Percentiles rank a stretch among this genome's conserved stretches.
These are phyloP conservation scores for Camelina sativa DNA, from an alignment of 345 rosid species.

Conservation along the genomic window DNA sequence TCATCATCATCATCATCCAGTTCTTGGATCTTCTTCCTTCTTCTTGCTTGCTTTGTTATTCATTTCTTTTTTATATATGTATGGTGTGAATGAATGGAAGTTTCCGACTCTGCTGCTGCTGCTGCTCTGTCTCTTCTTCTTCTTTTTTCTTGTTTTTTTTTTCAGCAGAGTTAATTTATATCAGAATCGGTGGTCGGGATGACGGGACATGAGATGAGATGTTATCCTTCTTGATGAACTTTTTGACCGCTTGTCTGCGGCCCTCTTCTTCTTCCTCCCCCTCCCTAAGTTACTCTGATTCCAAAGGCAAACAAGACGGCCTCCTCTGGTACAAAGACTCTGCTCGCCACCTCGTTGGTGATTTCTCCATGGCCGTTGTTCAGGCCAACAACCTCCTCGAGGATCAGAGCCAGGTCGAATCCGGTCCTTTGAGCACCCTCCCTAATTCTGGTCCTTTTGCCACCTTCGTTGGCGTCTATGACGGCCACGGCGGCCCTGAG, in stretches of 20 bases:
- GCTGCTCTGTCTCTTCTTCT: not conserved
- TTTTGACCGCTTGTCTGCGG: conserved; percentile 79
- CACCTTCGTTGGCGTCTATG: conserved; percentile 85
- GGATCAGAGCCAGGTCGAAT: conserved; percentile 95
- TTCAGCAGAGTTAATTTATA: too few species aligned
- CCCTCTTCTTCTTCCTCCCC: conserved; percentile 52
- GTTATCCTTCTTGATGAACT: conserved; percentile 76
- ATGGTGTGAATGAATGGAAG: conserved; percentile 22
- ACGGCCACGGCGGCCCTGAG: conserved; percentile 98
- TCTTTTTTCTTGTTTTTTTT: not conserved
- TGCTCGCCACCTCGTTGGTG: conserved; percentile 84
- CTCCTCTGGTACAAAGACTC: conserved; percentile 90
- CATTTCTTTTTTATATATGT: not conserved
- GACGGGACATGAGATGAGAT: conserved; percentile 69
- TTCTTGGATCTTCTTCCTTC: not conserved
- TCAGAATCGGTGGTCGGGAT: too few species aligned
- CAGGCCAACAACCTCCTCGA: conserved; percentile 73
- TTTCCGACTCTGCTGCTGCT: conserved; percentile 22
- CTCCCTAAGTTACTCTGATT: conserved; percentile 53
- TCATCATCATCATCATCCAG: conserved; percentile 11
- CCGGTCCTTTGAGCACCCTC: conserved; percentile 79
- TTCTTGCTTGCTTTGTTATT: not conserved
- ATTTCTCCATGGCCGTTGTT: conserved; percentile 92
- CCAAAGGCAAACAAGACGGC: conserved; percentile 83
- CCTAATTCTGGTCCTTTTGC: conserved; percentile 78